Percentiles rank a stretch among this genome's conserved stretches.
phyloP scores from a whole-genome alignment of 495 filamentous ascomycete genomes.

The Pseudevernia furfuracea region DNA sequence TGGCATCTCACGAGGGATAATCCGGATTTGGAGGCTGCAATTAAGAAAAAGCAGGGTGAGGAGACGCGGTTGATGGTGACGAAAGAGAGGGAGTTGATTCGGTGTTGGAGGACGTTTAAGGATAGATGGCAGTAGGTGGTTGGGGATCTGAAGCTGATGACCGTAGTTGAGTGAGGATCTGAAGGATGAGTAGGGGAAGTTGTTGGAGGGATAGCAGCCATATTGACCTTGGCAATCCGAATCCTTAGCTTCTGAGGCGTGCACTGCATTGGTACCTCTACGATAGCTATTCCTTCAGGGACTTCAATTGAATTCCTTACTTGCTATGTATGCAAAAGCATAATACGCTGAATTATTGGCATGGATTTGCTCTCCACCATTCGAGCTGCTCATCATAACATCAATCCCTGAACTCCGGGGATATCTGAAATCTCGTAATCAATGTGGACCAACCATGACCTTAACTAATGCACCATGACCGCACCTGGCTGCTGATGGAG shows the following conservation, averaged over 20 bases:
- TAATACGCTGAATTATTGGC: slow-evolving; percentile 1
- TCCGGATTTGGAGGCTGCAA: background rate
- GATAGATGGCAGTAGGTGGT: background rate
- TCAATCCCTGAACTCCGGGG: slow-evolving; percentile 10
- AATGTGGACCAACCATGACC: background rate
- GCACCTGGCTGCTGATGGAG: slow-evolving; percentile 35
- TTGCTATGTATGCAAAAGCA: slow-evolving; percentile 13
- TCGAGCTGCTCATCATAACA: background rate
- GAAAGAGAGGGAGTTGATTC: background rate
- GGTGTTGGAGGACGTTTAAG: slow-evolving; percentile 6
- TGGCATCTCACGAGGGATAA: background rate
- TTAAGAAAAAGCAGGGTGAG: slow-evolving; percentile 4
- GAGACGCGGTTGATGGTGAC: background rate
- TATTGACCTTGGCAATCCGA: background rate
- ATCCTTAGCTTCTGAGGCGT: background rate
- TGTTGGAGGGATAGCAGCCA: background rate
- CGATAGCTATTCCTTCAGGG: background rate
- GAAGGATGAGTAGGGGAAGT: background rate
- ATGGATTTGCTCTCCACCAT: background rate
- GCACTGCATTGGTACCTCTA: background rate
- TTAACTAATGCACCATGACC: slow-evolving; percentile 46
- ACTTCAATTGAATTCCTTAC: background rate
- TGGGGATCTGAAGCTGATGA: background rate
- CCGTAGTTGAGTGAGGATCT: background rate
- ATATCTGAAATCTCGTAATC: slow-evolving; percentile 13